Evolutionary conservation across 78 protist species (phyloP).

Genomic region (Dictyostelium capitatum): DNA sequence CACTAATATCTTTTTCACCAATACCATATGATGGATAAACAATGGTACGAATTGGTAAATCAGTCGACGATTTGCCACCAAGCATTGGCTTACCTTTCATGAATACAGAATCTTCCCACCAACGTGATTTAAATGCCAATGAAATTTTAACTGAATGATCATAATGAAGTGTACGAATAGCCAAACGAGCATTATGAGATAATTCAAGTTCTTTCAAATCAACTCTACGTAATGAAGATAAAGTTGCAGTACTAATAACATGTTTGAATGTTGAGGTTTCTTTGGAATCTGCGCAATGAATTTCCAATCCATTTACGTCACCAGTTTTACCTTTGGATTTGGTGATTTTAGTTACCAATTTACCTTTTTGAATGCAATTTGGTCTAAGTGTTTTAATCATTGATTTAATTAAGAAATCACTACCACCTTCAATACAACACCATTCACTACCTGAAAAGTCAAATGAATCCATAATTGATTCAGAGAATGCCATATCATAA

Average conservation of each 20-base stretch:
- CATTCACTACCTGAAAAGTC: conserved; percentile 18
- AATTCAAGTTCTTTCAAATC: conserved; percentile 7
- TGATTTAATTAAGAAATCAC: background rate
- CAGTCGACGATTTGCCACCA: conserved; percentile 47
- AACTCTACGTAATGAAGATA: conserved; percentile 17
- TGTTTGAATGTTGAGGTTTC: background rate
- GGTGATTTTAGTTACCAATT: background rate
- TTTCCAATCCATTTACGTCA: background rate
- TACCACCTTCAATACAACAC: conserved; percentile 39
- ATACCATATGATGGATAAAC: conserved; percentile 65
- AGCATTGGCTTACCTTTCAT: conserved; percentile 59
- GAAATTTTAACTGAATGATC: conserved; percentile 39
- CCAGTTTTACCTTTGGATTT: background rate
- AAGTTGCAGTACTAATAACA: conserved; percentile 25
- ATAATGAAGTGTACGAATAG: conserved; percentile 27
- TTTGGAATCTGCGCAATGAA: background rate
- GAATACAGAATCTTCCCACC: conserved; percentile 49
- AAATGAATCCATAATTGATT: conserved; percentile 13
- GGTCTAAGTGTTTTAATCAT: conserved; percentile 4
- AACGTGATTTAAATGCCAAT: conserved; percentile 6
- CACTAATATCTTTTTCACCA: background rate
- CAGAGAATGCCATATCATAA: conserved; percentile 34
- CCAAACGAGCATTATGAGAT: conserved; percentile 19
- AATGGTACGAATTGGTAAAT: conserved; percentile 52
- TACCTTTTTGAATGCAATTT: background rate